phyloP scores from a whole-genome alignment of 1,139 yeast species.

The Taphrina sp. region DNA sequence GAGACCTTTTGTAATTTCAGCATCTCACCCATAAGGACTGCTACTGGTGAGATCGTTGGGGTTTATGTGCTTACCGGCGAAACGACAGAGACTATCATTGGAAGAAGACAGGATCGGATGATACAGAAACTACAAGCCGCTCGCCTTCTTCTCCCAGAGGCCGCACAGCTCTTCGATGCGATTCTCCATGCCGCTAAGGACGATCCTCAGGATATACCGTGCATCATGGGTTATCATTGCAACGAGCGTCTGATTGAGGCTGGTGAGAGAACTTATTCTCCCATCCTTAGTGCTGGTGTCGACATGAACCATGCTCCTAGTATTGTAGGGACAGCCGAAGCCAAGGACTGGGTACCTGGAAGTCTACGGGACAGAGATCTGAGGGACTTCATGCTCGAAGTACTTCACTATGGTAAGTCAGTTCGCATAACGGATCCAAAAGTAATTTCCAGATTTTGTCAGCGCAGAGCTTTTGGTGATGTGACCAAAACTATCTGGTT shows the following conservation, averaged over 20 bases:
- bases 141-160: neutral
- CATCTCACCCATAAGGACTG: neutral
- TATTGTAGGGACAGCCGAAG: neutral
- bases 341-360: neutral
- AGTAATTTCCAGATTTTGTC: neutral
- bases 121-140: neutral
- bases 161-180: neutral
- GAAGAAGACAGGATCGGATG: neutral
- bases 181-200: neutral
- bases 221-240: constrained; percentile 3
- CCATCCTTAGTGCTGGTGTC: constrained; percentile 1
- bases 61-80: neutral
- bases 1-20: neutral
- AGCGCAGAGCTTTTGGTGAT: constrained; percentile 5
- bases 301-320: neutral
- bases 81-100: neutral
- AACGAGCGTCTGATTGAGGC: neutral
- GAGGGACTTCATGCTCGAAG: constrained; percentile 3
- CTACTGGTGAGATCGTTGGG: neutral
- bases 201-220: constrained; percentile 5
- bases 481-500: constrained; percentile 5
- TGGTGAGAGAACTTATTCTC: neutral
- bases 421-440: neutral
- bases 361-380: neutral
- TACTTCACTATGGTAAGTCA: neutral